Conservation (phyloP, 306 rosid genomes). For the Crotalaria pallida region DNA sequence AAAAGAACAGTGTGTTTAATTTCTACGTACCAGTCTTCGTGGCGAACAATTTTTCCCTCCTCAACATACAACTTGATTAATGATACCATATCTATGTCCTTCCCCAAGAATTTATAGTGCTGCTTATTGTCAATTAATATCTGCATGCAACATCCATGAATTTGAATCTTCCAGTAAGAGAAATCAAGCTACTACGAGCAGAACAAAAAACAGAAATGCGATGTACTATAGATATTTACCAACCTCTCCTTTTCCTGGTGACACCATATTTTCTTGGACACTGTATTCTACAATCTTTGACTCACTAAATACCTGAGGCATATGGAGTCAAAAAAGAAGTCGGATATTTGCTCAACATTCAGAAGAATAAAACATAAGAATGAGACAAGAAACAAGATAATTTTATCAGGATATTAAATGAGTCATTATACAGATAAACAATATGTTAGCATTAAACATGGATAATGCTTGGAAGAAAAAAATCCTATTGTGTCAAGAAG, state of each 20-base stretch:
- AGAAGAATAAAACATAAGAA: not conserved
- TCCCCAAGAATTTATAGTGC: constrained; percentile 66
- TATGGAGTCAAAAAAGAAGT: constrained; percentile 4
- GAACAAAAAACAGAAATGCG: not conserved
- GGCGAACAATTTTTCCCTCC: constrained; percentile 72
- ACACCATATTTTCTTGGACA: constrained; percentile 49
- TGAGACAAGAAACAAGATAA: not conserved
- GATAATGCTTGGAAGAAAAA: not conserved
- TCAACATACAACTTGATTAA: constrained; percentile 63
- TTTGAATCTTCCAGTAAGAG: constrained; percentile 2
- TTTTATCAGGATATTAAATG: not conserved
- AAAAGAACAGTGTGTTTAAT: not conserved
- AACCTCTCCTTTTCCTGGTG: constrained; percentile 80
- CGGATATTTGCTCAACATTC: not conserved
- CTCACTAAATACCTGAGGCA: constrained; percentile 58
- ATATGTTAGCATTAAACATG: not conserved
- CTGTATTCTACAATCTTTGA: constrained; percentile 74
- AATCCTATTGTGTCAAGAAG: not conserved
- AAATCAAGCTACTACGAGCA: constrained; percentile 4
- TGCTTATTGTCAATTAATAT: constrained; percentile 64
- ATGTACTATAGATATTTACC: constrained; percentile 12
- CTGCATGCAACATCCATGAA: constrained; percentile 36
- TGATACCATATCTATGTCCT: constrained; percentile 57
- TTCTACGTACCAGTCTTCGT: constrained; percentile 72
- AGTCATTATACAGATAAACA: not conserved